Base-by-base conservation (phyloP, 2,329 filamentous ascomycete species). In the Cercospora canescens region DNA sequence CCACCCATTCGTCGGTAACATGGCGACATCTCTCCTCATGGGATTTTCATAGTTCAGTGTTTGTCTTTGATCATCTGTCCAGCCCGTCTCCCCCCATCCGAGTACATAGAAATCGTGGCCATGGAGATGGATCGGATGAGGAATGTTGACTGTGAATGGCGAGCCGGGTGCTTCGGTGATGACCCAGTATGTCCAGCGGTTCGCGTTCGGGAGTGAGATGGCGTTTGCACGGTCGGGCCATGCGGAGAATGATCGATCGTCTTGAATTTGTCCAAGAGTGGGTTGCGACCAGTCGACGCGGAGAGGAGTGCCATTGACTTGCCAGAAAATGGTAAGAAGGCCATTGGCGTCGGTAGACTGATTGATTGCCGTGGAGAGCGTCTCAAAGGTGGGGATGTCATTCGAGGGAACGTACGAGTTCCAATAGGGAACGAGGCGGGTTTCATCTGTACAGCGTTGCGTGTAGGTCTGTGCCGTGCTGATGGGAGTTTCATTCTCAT, bases 271-370 rank as follows among this genome's bases (percentile, higher is more conserved):
- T 63, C 80, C 72, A 7, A 84, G 71, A 0, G 81, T 82, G 0
- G 83, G 83, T 11, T 79, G 73, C 21, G 77, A 71, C 81, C 81
- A 84, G 57, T 79, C 71, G 28, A 81, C 77, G 45, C 77, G 73
- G 64, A 83, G 79, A 30, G 79, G 77, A 2, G 78, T 79, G 58
- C 80, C 75, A 70, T 83, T 82, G 66, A 83, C 70, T 57, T 76
- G 76, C 80, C 80, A 81, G 70, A 74, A 75, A 18, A 77, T 69
- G n/a, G 68, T 75, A 6, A 76, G 35, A 18, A 69, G 68, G 60
- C 74, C 75, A 62, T 76, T 72, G 60, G 67, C 63, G 9, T 69
- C 67, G n/a, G 69, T 73, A 37, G 69, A 69, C 63, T 75, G 73
- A 56, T 75, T 74, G 67, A 75, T 72, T 30, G 69, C 68, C 2